Evolutionary conservation across 192 early-diverging fungal genomes (phyloP).

Genomic region (Radiomyces spectabilis): DNA sequence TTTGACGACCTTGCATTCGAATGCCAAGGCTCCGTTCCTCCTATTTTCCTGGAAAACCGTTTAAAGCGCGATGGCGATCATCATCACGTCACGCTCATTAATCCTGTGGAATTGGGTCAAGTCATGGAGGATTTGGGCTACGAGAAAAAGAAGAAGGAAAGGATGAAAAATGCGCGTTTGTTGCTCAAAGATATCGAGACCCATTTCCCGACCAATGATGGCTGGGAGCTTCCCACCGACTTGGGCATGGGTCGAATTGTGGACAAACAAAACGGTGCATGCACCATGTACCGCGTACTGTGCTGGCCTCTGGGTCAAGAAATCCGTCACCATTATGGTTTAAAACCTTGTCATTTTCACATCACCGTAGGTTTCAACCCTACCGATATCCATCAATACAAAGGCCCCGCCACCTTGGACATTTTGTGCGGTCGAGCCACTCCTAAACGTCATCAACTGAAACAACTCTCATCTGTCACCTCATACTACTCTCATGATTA

Average conservation of each 20-base stretch:
- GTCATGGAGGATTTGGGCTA: not conserved
- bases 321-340: not conserved
- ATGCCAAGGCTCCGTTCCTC: not conserved
- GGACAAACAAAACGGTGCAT: not conserved
- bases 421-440: too few species aligned
- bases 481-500: too few species aligned
- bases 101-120: not conserved
- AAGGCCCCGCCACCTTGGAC: slow-evolving; percentile 8
- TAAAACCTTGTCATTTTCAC: slow-evolving; percentile 8
- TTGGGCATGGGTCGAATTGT: slow-evolving; percentile 7
- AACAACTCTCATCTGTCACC: too few species aligned
- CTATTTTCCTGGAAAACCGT: not conserved
- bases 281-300: slow-evolving; percentile 7
- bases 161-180: not conserved
- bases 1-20: not conserved
- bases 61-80: not conserved
- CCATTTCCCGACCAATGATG: not conserved
- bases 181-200: too few species aligned
- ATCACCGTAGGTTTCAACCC: slow-evolving; percentile 20
- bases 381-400: slow-evolving; percentile 12
- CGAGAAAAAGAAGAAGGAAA: not conserved
- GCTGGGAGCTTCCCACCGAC: slow-evolving; percentile 16
- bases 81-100: not conserved
- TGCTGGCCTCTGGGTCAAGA: slow-evolving; percentile 22
- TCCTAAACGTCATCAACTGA: too few species aligned